These are phyloP conservation scores for Terfezia boudieri DNA, from an alignment of 495 filamentous ascomycete species.

Conservation along the genomic window DNA sequence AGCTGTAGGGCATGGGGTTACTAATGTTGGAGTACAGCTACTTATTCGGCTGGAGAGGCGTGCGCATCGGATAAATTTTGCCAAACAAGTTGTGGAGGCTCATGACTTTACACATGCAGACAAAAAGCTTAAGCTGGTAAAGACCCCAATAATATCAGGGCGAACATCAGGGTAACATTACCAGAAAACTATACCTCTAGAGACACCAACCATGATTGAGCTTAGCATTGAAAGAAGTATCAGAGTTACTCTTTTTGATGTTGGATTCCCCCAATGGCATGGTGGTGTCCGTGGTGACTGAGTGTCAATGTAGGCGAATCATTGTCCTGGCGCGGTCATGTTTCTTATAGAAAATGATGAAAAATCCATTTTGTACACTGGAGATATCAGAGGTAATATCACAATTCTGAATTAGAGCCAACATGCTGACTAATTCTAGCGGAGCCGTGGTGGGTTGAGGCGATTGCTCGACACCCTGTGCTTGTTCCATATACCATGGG, in stretches of 20 bases:
- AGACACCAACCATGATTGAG: slow-evolving; percentile 61
- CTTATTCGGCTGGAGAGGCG: slow-evolving; percentile 34
- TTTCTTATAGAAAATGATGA: slow-evolving; percentile 64
- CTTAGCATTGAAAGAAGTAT: slow-evolving; percentile 42
- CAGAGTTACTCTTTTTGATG: slow-evolving; percentile 67
- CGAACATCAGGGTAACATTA: background rate
- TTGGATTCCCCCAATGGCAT: slow-evolving; percentile 1
- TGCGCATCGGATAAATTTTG: slow-evolving; percentile 21
- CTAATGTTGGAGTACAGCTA: slow-evolving; percentile 48
- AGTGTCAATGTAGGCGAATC: slow-evolving; percentile 34
- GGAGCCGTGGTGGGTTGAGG: slow-evolving; percentile 45
- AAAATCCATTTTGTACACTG: slow-evolving; percentile 70
- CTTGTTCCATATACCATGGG: slow-evolving; percentile 54
- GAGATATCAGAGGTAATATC: slow-evolving; percentile 60
- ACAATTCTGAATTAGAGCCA: background rate
- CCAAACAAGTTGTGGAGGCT: slow-evolving; percentile 18
- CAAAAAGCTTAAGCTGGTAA: slow-evolving; percentile 12
- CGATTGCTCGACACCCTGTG: slow-evolving; percentile 43
- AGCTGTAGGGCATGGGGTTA: slow-evolving; percentile 40
- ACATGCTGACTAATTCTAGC: slow-evolving; percentile 20
- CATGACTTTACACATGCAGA: slow-evolving; percentile 9
- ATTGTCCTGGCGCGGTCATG: slow-evolving; percentile 83
- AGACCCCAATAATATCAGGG: background rate
- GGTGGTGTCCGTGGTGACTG: background rate
- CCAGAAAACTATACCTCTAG: slow-evolving; percentile 59